A percentile compares a stretch with the other conserved stretches of the same genome.
Evolutionary conservation across 306 rosid species (phyloP).

Genomic region (Gastrolobium bilobum): DNA sequence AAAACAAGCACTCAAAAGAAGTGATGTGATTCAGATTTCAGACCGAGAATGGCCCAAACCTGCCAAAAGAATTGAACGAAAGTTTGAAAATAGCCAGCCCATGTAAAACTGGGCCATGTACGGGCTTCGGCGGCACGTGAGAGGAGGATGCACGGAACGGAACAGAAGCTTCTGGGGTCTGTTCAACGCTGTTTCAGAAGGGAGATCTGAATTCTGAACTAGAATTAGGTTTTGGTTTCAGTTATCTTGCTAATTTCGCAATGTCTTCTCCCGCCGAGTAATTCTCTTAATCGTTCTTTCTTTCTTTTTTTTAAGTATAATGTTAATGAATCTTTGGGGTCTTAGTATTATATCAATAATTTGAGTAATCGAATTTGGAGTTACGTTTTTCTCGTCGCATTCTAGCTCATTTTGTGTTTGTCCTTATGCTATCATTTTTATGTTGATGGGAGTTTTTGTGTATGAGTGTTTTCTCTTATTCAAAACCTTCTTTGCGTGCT

Average conservation of each 20-base stretch:
- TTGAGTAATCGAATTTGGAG: neutral
- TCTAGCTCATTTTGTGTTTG: neutral
- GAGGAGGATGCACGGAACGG: slow-evolving; percentile 26
- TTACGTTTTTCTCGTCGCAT: neutral
- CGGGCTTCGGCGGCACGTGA: slow-evolving; percentile 47
- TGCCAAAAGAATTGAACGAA: neutral
- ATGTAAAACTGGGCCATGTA: slow-evolving; percentile 18
- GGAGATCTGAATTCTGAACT: slow-evolving; percentile 43
- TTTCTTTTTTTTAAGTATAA: neutral
- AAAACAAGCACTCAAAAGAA: no score
- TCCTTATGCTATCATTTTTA: neutral
- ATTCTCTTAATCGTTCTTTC: slow-evolving; percentile 34
- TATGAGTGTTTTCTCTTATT: neutral
- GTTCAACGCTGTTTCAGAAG: slow-evolving; percentile 26
- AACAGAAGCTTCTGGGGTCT: slow-evolving; percentile 50
- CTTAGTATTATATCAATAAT: neutral
- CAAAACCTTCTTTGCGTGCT: neutral
- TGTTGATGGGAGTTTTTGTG: neutral
- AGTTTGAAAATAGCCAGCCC: slow-evolving; percentile 33
- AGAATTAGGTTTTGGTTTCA: slow-evolving; percentile 23
- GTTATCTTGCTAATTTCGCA: slow-evolving; percentile 51
- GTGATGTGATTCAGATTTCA: neutral
- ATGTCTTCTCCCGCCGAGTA: slow-evolving; percentile 99
- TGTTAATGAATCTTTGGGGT: slow-evolving; percentile 1
- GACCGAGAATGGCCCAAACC: neutral